Base-by-base conservation (phyloP, 495 filamentous ascomycete species). In the Hamigera avellanea region DNA sequence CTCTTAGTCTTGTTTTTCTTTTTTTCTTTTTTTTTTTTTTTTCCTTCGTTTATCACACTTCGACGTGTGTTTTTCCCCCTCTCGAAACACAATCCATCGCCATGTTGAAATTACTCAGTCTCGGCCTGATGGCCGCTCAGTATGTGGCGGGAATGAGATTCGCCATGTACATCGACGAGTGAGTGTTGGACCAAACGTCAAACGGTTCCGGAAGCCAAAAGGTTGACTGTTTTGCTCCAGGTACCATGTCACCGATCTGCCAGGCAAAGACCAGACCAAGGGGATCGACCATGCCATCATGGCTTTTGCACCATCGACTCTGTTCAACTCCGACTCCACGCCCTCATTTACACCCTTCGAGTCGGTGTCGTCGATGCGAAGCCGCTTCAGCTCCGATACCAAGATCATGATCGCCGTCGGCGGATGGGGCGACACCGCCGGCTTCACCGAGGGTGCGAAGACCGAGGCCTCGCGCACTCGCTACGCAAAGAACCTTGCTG, bases 331-430 rank as follows among this genome's bases (percentile, higher is more conserved):
- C 2, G 63, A 62, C 14, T 52, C 57, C 0, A 49, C 66, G 0
- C 44, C 54, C 16, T 53, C 61, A 3, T 66, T 63, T 12, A 71
- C 62, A 56, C 79, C 78, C 1, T 85, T 80, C 42, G 76, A 73
- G 40, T 57, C 70, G 1, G 67, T 81, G 5, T 52, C 64, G 0
- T 65, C 61, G 6, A 66, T 72, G 36, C 73, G 80, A 18, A 56
- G 64, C 33, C 68, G 73, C 31, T 84, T 84, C 45, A 40, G 62
- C 1, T 47, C 67, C 0, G 63, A 64, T 2, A 81, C 80, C 19
- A 74, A 76, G 46, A 49, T 85, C 12, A 69, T 82, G 68, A 61
- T 85, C 23, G 78, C 81, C 23, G 75, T 86, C 37, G 81, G 81
- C 6, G 81, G 80, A 31, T 87, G 81, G 80, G 80, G 80, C 5